phyloP scores from a whole-genome alignment of 495 filamentous ascomycete species.

The Penicillium goetzii region DNA sequence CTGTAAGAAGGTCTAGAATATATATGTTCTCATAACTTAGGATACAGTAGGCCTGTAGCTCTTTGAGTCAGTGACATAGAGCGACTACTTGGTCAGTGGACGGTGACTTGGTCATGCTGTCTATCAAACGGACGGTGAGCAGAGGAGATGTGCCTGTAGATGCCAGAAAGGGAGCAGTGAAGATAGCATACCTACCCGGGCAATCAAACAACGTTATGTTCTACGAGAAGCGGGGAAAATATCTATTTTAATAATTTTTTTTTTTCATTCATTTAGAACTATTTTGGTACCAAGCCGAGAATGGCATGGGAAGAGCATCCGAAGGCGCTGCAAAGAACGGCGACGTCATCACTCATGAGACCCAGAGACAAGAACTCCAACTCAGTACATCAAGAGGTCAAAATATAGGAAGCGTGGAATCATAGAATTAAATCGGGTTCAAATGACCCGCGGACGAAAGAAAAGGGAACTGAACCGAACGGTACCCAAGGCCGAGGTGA shows the following conservation, averaged over 20 bases:
- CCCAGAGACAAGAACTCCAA: constrained; percentile 11
- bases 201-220: background rate
- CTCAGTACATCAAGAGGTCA: constrained; percentile 9
- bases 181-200: too few species aligned
- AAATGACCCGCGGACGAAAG: background rate
- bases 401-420: constrained; percentile 12
- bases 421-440: constrained; percentile 13
- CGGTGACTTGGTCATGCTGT: background rate
- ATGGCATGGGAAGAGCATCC: background rate
- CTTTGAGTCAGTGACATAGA: background rate
- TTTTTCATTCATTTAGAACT: constrained; percentile 14
- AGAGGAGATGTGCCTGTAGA: too few species aligned
- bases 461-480: constrained; percentile 18
- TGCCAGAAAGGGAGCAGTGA: too few species aligned
- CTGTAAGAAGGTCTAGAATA: constrained; percentile 28
- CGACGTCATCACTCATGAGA: constrained; percentile 12
- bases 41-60: background rate
- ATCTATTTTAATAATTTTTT: constrained; percentile 26
- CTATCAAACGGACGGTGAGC: too few species aligned
- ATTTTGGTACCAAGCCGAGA: background rate
- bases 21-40: constrained; percentile 14
- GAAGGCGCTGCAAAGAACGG: constrained; percentile 9
- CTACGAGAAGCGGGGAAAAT: background rate
- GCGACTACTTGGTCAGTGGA: background rate
- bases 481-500: constrained; percentile 7